Base-by-base conservation (phyloP, 768 basidiomycete species). In the Leccinum variicolor region DNA sequence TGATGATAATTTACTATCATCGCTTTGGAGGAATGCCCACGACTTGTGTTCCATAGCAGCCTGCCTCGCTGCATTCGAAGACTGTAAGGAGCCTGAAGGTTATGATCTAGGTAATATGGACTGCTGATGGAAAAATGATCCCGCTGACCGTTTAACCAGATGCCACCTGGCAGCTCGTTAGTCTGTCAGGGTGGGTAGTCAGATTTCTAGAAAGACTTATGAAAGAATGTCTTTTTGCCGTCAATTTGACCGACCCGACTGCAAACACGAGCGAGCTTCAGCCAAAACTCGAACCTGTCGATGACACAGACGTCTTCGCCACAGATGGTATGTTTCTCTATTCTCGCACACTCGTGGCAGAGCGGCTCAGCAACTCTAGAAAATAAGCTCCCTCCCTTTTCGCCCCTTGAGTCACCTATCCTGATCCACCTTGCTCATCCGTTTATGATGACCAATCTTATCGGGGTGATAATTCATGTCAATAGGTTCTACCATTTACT, bases 161-260 rank as follows among this genome's bases (percentile, higher is more conserved):
- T 53, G 82, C 86, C 34, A 79, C 84, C 26, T 92, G 90, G 90
- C 85, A 87, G 60, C 76, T 92, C 14, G 81, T 85, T 48, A 81
- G 79, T 9, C 64, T 90, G 48, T 82, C 80, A 1, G 74, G 73
- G 8, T 92, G 88, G 89, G 67, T 82, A 46, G 73, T 90, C 26
- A 71, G 72, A 33, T 84, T 90, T 61, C 60, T 84, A 19, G 87
- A 89, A 66, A 80, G 73, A 52, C 67, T 92, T 5, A 68, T 90
- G 70, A 87, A 82, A 54, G 79, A 78, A 57, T 81, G 78, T 34
- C 67, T 81, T 2, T 70, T 73, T 50, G 66, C 73, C 3, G 70
- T 66, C 4, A 75, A 75, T 54, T 39, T 62, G 15, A 50, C 56
- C 2, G 67, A 62, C 26, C 45, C 49, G 7, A 54, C 65, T 47